Percentiles rank a stretch among this genome's conserved stretches.
phyloP scores from a whole-genome alignment of 2,329 filamentous ascomycete species.

The Eutypella sp. region DNA sequence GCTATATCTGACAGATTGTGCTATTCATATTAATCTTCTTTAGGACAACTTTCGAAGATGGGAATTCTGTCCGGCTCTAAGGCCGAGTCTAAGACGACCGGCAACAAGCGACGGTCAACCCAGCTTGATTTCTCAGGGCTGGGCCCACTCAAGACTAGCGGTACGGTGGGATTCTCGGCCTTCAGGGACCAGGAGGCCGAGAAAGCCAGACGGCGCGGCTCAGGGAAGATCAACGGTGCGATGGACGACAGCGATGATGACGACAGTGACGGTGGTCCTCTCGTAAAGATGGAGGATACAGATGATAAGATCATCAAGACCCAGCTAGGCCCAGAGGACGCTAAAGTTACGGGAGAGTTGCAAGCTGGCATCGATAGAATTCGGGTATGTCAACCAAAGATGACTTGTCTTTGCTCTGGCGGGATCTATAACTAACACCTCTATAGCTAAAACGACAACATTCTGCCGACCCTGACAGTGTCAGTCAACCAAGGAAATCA shows the following conservation, averaged over 20 bases:
- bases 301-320: conserved; percentile 57
- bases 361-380: conserved; percentile 79
- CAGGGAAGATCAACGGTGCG: conserved; percentile 59
- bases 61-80: conserved; percentile 73
- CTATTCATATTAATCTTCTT: conserved; percentile 16
- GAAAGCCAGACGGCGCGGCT: conserved; percentile 48
- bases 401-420: too few relatives aligned
- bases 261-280: conserved; percentile 56
- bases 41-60: conserved; percentile 95
- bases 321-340: conserved; percentile 65
- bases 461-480: conserved; percentile 62
- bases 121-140: conserved; percentile 82
- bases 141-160: conserved; percentile 77
- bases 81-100: conserved; percentile 53
- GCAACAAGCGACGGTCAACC: conserved; percentile 72
- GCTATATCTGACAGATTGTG: not conserved
- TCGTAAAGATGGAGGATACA: conserved; percentile 61
- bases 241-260: conserved; percentile 69
- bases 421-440: conserved; percentile 17
- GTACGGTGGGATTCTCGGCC: conserved; percentile 82
- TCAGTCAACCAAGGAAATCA: conserved; percentile 38
- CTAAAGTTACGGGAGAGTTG: conserved; percentile 66
- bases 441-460: conserved; percentile 73
- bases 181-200: conserved; percentile 70
- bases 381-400: conserved; percentile 50